Evolutionary conservation across 305 asterid species (phyloP), one percentile per base, ranked within the genome.

Genomic region (Fraxinus paxiana): DNA sequence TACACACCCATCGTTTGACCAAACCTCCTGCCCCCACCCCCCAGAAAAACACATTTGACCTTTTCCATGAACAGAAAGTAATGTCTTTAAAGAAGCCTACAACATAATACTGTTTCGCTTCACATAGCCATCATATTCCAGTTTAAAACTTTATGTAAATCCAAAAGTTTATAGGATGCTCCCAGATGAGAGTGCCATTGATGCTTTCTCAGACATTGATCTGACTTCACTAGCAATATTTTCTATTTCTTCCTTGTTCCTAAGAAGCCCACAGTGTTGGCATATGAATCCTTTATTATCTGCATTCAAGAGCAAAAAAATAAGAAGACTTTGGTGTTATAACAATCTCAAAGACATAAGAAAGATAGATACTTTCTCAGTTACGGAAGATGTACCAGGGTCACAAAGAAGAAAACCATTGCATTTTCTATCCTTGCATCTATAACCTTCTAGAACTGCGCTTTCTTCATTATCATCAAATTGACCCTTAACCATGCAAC

Each of bases 361-460:
- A 77, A 79, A 71, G 26, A 6, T 65, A 81, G 73, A 75, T 79
- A 76, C 38, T 41, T 75, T 37, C 67, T 77, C 28, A 65, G 78
- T 20, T 61, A 77, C 71, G 67, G 72, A 78, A 70, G 38, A 82
- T 74, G 75, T 89, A 94, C 98, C 98, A 65, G 86, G 63, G 81
- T 91, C 88, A n/a, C 87, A 89, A 48, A 94, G 91, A 84, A 94
- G 92, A 91, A 88, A 90, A 81, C 98, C 98, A 63, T 69, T 77
- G 76, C 98, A 96, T 82, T 34, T 81, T 71, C 79, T 80, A 81
- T 94, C 83, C 86, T 86, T 90, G 89, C 99, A 96, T 82, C 90
- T 85, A 87, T 96, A 96, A 54, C 99, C 98, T 89, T 96, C 99
- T 84, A 94, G 85, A 78, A 90, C 80, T 34, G 98, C 98, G 85